Evolutionary conservation across 352 stramenopile genomes (phyloP), one percentile per base, ranked within the genome.

Genomic region (Paralagenidium karlingii): DNA sequence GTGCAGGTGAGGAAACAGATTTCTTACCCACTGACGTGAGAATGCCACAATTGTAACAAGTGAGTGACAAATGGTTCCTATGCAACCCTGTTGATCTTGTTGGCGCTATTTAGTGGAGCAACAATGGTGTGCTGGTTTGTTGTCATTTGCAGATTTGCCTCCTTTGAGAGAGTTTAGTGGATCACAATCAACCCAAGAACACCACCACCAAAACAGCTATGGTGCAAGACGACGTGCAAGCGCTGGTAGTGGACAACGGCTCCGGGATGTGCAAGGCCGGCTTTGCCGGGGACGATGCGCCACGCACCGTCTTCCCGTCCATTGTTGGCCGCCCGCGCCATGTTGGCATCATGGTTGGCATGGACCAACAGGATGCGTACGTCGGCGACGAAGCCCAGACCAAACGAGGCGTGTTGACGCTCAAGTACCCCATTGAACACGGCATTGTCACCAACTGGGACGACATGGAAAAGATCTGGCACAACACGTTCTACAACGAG

Each of bases 191-290:
- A n/a, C n/a, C n/a, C n/a, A n/a, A n/a, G n/a, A n/a, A n/a, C n/a
- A n/a, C n/a, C n/a, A n/a, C n/a, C n/a, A n/a, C n/a, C n/a, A 34
- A 43, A 43, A 37, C 43, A 32, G 43, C n/a, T 9, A 82, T 82
- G 68, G 60, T 59, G 60, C 60, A 82, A 40, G 59, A 82, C 40
- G 68, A 85, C 37, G 58, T 74, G 6, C 63, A 83, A 52, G 64
- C 68, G 37, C 45, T 87, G 18, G 73, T 84, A 30, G 55, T 98
- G 47, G 96, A 99, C 79, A 99, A 98, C 60, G 96, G 96, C 37
- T 99, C 94, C 43, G 94, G 94, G 56, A 98, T 86, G 89, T 65
- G 37, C 37, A 68, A 68, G 38, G 55, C 43, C 25, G 58, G 58
- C 8, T 66, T 60, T 38, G 40, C 36, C 8, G 45, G 48, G 22